Base-by-base conservation (phyloP, 441 rosid genomes). In the Euphorbia celastroides region DNA sequence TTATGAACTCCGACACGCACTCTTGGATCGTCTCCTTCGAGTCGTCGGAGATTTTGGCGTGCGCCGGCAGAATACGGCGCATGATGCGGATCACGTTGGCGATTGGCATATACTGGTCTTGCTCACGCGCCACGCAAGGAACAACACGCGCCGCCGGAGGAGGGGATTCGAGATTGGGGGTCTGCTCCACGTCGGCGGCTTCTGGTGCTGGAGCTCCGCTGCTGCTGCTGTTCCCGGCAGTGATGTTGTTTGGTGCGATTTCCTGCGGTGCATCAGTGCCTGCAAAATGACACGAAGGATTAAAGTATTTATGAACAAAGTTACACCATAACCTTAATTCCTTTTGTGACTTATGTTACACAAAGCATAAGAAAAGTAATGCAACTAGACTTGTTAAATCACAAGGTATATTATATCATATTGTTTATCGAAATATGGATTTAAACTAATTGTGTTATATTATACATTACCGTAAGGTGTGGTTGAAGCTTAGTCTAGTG, bases 1-100 rank as follows among this genome's bases (percentile, higher is more conserved):
- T 91, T 84, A 94, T 91, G 88, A 77, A 94, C 78, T 91, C 99
- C 0, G 99, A 94, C n/a, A 94, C 99, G 28, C 99, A 94, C 80
- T 94, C 99, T 70, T 94, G 97, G 79, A 94, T 82, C 0, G 96
- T 91, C 72, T 91, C 99, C 79, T 94, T 94, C 51, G 97, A 95
- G 2, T 91, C 96, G 48, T 94, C 99, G 0, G 99, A 89, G 76
- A 91, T 93, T 81, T 93, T 92, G 2, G 92, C 96, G 17, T 85
- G 88, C 0, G 84, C 11, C 0, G 95, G 95, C 11, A 87, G 84
- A 64, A 73, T 78, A 13, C 81, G 75, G 14, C 93, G 93, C 96
- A 91, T 91, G 76, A 89, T 89, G 65, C 92, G 81, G 16, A 80
- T 89, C 67, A 92, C 94, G 57, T 89, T 89, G 12, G 97, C 92